Conservation (phyloP, 768 basidiomycete species). For the Lentinula edodes region DNA sequence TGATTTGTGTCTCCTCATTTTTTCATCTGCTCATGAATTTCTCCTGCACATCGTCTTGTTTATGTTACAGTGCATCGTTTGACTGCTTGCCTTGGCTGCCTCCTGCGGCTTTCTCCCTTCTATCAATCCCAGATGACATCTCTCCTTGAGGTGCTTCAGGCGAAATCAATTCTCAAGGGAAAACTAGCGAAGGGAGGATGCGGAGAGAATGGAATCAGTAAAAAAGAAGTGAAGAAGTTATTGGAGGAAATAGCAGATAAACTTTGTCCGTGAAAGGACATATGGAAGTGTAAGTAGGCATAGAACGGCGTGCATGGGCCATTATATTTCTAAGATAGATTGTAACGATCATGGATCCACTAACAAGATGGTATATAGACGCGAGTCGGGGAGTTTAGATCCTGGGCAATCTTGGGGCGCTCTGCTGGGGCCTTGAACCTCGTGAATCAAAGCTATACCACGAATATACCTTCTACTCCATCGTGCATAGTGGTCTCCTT, state of each 20-base stretch:
- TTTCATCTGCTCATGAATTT: background rate
- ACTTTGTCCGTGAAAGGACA: constrained; percentile 29
- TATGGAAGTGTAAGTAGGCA: background rate
- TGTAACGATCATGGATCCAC: no score
- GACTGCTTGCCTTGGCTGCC: constrained; percentile 69
- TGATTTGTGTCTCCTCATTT: background rate
- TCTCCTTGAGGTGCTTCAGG: constrained; percentile 69
- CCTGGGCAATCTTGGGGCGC: no score
- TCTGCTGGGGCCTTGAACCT: no score
- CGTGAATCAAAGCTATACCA: no score
- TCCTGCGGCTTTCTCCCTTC: constrained; percentile 71
- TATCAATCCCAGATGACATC: constrained; percentile 47
- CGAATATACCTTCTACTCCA: no score
- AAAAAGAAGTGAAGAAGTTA: constrained; percentile 62
- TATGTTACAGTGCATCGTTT: constrained; percentile 69
- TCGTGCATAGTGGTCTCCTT: no score
- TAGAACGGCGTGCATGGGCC: no score
- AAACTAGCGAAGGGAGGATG: constrained; percentile 54
- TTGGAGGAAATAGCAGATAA: constrained; percentile 56
- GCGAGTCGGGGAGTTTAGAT: no score
- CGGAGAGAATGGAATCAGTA: constrained; percentile 44
- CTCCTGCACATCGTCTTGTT: background rate
- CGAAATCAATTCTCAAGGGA: constrained; percentile 45
- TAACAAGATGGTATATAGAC: no score
- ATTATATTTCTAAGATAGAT: no score